A percentile compares a stretch with the other conserved stretches of the same genome.
phyloP scores from a whole-genome alignment of 2,329 filamentous ascomycete species.

The Tolypocladium paradoxum region DNA sequence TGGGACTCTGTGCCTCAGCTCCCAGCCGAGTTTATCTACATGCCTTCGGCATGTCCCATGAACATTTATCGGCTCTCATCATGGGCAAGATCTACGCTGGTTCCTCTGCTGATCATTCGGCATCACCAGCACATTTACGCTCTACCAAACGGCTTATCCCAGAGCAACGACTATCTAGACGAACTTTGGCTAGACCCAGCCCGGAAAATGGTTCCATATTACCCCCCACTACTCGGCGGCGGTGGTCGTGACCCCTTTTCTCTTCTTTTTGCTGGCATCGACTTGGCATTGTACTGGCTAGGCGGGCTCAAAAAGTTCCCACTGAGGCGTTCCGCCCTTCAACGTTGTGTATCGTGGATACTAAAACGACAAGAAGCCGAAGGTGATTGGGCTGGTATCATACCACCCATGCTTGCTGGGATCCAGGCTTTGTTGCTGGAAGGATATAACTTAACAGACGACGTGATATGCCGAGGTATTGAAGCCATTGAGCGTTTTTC shows the following conservation, averaged over 20 bases:
- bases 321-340: neutral
- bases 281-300: neutral
- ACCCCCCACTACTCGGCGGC: neutral
- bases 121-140: neutral
- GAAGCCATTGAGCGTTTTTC: neutral
- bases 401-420: neutral
- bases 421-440: neutral
- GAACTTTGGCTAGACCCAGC: neutral
- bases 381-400: neutral
- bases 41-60: neutral
- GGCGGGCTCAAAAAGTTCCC: neutral
- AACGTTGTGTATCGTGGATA: neutral
- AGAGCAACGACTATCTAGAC: neutral
- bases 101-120: neutral
- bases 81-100: neutral
- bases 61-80: neutral
- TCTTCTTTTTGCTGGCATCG: neutral
- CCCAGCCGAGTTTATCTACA: neutral
- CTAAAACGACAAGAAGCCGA: neutral
- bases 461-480: neutral
- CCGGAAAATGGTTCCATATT: no score
- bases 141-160: neutral
- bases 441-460: neutral
- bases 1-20: neutral
- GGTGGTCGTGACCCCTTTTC: neutral